Conservation (phyloP, 345 rosid genomes). For the Gossypium rotundifolium region DNA sequence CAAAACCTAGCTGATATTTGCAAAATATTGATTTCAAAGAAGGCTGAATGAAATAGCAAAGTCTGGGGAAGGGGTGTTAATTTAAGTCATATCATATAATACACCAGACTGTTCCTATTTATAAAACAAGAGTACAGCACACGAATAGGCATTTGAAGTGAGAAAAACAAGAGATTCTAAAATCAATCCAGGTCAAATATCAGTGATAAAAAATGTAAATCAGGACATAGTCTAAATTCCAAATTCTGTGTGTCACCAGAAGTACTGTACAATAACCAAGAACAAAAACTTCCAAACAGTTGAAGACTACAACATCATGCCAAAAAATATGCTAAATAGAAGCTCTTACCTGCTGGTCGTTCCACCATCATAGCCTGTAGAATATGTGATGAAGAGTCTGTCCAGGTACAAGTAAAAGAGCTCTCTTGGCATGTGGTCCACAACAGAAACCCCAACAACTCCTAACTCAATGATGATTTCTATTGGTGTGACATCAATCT, state of each 20-base stretch:
- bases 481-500: slow-evolving; percentile 38
- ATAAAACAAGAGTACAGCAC: background rate
- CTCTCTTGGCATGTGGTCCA: slow-evolving; percentile 88
- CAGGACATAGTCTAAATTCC: background rate
- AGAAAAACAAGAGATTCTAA: background rate
- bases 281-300: background rate
- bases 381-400: slow-evolving; percentile 73
- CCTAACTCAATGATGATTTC: slow-evolving; percentile 89
- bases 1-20: background rate
- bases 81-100: background rate
- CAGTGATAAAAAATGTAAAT: background rate
- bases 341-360: slow-evolving; percentile 74
- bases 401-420: slow-evolving; percentile 69
- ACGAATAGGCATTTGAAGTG: background rate
- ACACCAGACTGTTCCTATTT: background rate
- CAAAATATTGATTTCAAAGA: background rate
- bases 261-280: background rate
- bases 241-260: background rate
- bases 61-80: background rate
- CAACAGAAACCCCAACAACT: slow-evolving; percentile 76
- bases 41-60: background rate
- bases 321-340: background rate
- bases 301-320: background rate
- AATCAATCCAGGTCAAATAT: background rate
- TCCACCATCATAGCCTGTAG: slow-evolving; percentile 90